These are phyloP conservation scores for Trametes sanguinea DNA, from an alignment of 768 basidiomycete species.

Conservation along the genomic window DNA sequence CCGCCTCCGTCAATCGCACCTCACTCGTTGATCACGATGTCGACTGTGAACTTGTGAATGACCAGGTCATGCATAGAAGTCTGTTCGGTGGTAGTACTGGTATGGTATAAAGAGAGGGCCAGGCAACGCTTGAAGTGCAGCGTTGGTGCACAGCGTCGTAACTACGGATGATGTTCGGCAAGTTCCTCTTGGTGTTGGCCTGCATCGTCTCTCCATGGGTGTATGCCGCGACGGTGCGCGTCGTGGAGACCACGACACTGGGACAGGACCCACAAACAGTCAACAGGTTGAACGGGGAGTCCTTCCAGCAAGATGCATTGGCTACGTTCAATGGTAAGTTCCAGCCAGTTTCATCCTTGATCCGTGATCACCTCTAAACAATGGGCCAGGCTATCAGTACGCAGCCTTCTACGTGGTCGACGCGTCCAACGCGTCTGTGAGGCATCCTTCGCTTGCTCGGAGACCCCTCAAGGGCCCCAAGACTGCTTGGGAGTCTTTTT, in stretches of 20 bases:
- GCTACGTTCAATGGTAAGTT: conserved; percentile 36
- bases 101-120: too few species aligned
- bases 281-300: conserved; percentile 40
- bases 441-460: conserved; percentile 33
- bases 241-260: conserved; percentile 27
- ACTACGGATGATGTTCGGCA: not conserved
- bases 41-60: not conserved
- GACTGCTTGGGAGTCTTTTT: conserved; percentile 33
- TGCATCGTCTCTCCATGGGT: not conserved
- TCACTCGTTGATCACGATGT: conserved; percentile 15
- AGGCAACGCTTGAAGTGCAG: too few species aligned
- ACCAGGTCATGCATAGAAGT: conserved; percentile 11
- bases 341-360: too few species aligned
- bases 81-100: not conserved
- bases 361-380: too few species aligned
- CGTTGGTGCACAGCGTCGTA: not conserved
- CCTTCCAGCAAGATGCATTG: conserved; percentile 40
- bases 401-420: conserved; percentile 36
- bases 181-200: not conserved
- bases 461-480: conserved; percentile 21
- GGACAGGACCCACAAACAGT: conserved; percentile 38
- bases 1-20: conserved; percentile 1
- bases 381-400: conserved; percentile 35
- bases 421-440: conserved; percentile 31
- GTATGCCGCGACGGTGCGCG: conserved; percentile 16